A percentile compares a stretch with the other conserved stretches of the same genome.
phyloP scores from a whole-genome alignment of 108 stramenopile genomes.

The Pseudonitzschia pungens region DNA sequence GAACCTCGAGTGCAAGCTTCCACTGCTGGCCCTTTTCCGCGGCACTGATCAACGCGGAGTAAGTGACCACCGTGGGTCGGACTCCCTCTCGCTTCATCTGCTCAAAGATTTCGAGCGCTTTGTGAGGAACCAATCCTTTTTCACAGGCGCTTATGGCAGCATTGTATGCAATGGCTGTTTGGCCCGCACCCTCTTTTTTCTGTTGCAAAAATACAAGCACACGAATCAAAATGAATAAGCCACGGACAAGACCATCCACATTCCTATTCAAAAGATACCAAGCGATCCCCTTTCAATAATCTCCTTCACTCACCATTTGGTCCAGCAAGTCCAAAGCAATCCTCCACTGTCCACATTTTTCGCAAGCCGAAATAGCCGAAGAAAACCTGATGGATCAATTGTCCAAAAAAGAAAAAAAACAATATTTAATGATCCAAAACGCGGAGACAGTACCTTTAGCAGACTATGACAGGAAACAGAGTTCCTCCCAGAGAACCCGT shows the following conservation, averaged over 20 bases:
- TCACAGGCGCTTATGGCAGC: constrained; percentile 86
- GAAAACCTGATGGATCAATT: constrained; percentile 37
- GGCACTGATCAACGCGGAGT: constrained; percentile 87
- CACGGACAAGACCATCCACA: neutral
- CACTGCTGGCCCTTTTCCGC: constrained; percentile 90
- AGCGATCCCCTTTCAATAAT: no score
- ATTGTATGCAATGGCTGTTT: constrained; percentile 82
- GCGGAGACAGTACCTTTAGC: neutral
- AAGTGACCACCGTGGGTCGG: constrained; percentile 87
- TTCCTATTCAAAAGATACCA: no score
- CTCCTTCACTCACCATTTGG: constrained; percentile 49
- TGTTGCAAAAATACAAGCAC: neutral
- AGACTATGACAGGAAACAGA: neutral
- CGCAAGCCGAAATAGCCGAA: constrained; percentile 81
- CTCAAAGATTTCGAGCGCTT: constrained; percentile 81
- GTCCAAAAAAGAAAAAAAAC: neutral
- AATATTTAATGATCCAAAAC: neutral
- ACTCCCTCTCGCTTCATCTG: constrained; percentile 84
- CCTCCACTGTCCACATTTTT: constrained; percentile 85
- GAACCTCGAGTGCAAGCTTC: constrained; percentile 85
- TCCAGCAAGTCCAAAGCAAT: constrained; percentile 76
- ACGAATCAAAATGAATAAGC: neutral
- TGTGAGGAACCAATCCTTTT: constrained; percentile 73
- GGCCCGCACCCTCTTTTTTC: constrained; percentile 67
- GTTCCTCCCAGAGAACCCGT: neutral